phyloP scores from a whole-genome alignment of 371 early-diverging fungal species.

The Mortierella polycephala region DNA sequence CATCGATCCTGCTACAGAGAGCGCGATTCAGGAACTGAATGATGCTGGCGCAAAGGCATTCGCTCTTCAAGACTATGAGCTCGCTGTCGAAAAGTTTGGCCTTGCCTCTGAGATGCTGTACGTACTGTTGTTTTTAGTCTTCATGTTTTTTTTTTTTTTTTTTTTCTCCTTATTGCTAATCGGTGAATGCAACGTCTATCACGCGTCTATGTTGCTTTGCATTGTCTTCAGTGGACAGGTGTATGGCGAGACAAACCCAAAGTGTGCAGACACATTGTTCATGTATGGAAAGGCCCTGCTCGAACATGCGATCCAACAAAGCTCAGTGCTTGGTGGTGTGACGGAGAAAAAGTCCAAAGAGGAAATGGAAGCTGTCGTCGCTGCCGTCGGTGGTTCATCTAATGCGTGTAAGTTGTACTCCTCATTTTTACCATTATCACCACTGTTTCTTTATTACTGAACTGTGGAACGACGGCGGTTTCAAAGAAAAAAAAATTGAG shows the following conservation, averaged over 20 bases:
- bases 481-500: not conserved
- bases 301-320: slow-evolving; percentile 80
- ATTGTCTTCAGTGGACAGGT: slow-evolving; percentile 64
- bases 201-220: not conserved
- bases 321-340: slow-evolving; percentile 70
- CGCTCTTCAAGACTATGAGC: slow-evolving; percentile 67
- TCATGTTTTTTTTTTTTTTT: slow-evolving; percentile 3
- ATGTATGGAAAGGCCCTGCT: slow-evolving; percentile 84
- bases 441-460: not conserved
- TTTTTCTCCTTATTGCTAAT: not conserved
- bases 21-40: slow-evolving; percentile 57
- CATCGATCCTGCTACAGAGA: slow-evolving; percentile 41
- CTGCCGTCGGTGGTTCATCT: slow-evolving; percentile 22
- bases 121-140: slow-evolving; percentile 15
- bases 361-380: slow-evolving; percentile 38
- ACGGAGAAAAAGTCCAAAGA: slow-evolving; percentile 55
- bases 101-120: slow-evolving; percentile 77
- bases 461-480: too few species aligned
- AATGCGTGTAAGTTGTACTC: slow-evolving; percentile 10
- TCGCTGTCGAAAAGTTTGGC: slow-evolving; percentile 70
- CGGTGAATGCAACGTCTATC: too few species aligned
- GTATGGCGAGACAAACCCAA: slow-evolving; percentile 74
- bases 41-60: slow-evolving; percentile 74
- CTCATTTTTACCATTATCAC: not conserved
- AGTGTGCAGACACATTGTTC: slow-evolving; percentile 83